Evolutionary conservation across 1,284 basidiomycete species (phyloP), one percentile per base, ranked within the genome.

Genomic region (Cutaneotrichosporon dermatis): DNA sequence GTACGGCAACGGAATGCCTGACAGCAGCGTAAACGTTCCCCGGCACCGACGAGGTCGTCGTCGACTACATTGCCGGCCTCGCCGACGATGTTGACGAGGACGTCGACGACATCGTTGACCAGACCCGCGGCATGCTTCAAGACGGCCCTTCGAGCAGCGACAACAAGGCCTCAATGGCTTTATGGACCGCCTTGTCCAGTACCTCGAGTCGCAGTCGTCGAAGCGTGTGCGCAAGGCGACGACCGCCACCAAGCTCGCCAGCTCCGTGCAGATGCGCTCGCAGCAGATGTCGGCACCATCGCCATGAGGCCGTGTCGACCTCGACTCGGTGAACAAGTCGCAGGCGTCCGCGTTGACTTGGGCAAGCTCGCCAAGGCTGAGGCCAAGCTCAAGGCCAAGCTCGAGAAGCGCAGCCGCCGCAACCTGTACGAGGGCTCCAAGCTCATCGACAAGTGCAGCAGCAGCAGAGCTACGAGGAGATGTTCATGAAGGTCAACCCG

Each of bases 401-500:
- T 97, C 66, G 93, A 97, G 79, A 99, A 99, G 79, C 86, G 94
- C 49, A 84, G 90, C 8, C 85, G 86, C 61, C 82, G 89, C 67
- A 90, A 92, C 79, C 82, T 97, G 44, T 99, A 97, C 79, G 94
- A 98, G 77, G 93, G 93, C 13, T 94, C 90, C 25, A 98, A 96
- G 78, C 82, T 99, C 39, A 84, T 99, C 60, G 92, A 97, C 74
- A 88, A 92, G 70, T 91, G 77, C 86, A 88, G 76, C 92, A 92
- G 80, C 92, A 95, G 86, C 90, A 95, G 87, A 86, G 87, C 34
- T 98, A 98, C 81, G 94, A 98, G 76, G 95, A 98, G 75, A 88
- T 98, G 86, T 99, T 95, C 81, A 90, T 99, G 88, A 91, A 95
- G 82, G 93, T 99, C 80, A 99, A 99, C 79, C 92, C 96, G 51